Evolutionary conservation across 177 flowering plant species (phyloP), one percentile per base, ranked within the genome.

Genomic region (Telopea speciosissima): DNA sequence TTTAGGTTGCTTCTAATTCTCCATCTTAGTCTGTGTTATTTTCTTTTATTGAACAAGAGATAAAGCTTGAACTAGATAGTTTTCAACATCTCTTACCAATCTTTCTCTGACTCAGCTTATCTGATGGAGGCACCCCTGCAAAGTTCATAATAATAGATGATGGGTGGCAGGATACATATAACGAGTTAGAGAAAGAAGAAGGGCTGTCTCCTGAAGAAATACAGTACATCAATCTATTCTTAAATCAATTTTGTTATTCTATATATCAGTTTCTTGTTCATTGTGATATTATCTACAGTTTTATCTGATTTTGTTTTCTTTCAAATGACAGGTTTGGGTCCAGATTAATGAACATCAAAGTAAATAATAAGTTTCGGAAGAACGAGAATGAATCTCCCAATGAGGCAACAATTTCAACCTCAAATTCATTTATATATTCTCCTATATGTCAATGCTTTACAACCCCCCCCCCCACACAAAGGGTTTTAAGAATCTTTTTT

Each of bases 91-190:
- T 63, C 66, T 33, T 24, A 58, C 21, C 56, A 11, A 12, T n/a
- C 44, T 75, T 64, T 65, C 64, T 74, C 59, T 60, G 21, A 1
- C 71, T 62, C 84, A 89, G 90, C 69, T 81, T 89, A 56, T 83
- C 82, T 13, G 80, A 83, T 26, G 91, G 91, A 31, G 90, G 91
- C 60, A 85, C 88, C 68, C 87, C 88, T 0, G 85, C 91, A 63
- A 86, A 65, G 73, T 86, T 88, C 75, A 68, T 89, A 74, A 85
- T 85, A 56, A 83, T 89, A 66, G 91, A 88, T 78, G 91, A 88
- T 74, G 91, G 94, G 13, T 89, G 94, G 91, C 91, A 89, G 78
- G 86, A 87, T 75, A 81, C 84, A 62, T 70, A 36, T 33, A 86
- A 87, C 77, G 91, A 89, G 68, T 89, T 85, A 68, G 85, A 80